Percentiles rank a stretch among this genome's conserved stretches.
Evolutionary conservation across 2,329 filamentous ascomycete species (phyloP).

Genomic region (Chaetoscypha palmicola): DNA sequence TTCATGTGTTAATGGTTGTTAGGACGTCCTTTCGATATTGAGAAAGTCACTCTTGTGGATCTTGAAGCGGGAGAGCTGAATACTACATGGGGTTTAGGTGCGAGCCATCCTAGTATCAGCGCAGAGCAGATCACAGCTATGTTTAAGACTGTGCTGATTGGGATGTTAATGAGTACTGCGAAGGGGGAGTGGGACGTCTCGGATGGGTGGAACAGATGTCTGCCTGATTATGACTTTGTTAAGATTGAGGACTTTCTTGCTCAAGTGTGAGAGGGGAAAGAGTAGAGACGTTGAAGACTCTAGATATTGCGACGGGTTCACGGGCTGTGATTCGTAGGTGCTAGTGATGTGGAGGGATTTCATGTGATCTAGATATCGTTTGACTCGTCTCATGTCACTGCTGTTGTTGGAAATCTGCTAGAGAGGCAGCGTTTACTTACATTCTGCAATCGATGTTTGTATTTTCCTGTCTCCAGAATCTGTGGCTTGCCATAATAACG

Average conservation of each 20-base stretch:
- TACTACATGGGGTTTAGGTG: constrained; percentile 36
- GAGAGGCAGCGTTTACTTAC: too few relatives aligned
- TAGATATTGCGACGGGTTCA: too few relatives aligned
- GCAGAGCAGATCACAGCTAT: constrained; percentile 26
- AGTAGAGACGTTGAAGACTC: too few relatives aligned
- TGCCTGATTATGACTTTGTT: constrained; percentile 39
- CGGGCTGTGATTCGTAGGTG: too few relatives aligned
- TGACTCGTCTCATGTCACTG: too few relatives aligned
- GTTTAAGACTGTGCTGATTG: constrained; percentile 34
- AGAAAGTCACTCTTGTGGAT: constrained; percentile 41
- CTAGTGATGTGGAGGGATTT: too few relatives aligned
- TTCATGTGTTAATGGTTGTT: too few relatives aligned
- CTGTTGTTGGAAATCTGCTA: too few relatives aligned
- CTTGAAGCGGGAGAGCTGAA: constrained; percentile 38
- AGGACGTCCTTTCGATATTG: constrained; percentile 36
- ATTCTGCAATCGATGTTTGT: too few relatives aligned
- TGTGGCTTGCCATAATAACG: too few relatives aligned
- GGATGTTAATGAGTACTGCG: constrained; percentile 36
- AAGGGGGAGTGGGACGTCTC: constrained; percentile 39
- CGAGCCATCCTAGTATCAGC: constrained; percentile 31
- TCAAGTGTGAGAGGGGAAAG: constrained; percentile 22
- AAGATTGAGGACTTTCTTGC: constrained; percentile 37
- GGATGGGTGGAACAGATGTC: constrained; percentile 38
- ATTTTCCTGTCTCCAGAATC: too few relatives aligned
- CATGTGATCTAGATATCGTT: too few relatives aligned